Evolutionary conservation across 768 basidiomycete species (phyloP), one percentile per base, ranked within the genome.

Genomic region (Albatrellus ellisii): DNA sequence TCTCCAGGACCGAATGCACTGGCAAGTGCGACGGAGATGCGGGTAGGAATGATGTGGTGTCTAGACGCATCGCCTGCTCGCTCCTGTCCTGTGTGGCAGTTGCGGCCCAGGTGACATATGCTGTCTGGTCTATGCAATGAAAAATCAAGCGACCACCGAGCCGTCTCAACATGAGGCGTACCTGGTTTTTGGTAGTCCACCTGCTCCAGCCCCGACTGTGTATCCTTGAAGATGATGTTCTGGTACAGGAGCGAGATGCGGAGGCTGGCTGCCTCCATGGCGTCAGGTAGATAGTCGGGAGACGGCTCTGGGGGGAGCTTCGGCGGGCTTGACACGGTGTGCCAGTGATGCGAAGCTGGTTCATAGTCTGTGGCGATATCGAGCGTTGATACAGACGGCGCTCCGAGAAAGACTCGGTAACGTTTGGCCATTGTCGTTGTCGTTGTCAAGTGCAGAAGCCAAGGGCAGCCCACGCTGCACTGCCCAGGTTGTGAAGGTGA

Each of bases 241-340:
- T 76, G 64, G 51, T 87, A 87, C 18, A 84, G 57, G 39, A 71
- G 43, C 0, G 84, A 86, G 33, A 88, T 76, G 28, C 78, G 66
- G n/a, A 65, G 65, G 53, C 71, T 80, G 6, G 79, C 81, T 4
- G 70, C 77, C 48, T 79, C 77, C 31, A 83, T 54, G 0, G 75
- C 77, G 15, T 69, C 69, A 75, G 36, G 33, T 26, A 49, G 25
- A 44, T 50, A 46, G 34, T 46, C 41, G n/a, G 44, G 25, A 33
- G n/a, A n/a, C n/a, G n/a, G n/a, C n/a, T 29, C 14, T 4, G 26
- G 10, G n/a, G 21, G 38, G 9, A 21, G 39, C 21, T 22, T 38
- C 3, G 38, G 21, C 20, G 36, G 35, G 26, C 22, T 61, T n/a
- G 66, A 56, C 4, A 68, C 47, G 0, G 66, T 72, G 31, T 61